phyloP scores from a whole-genome alignment of 1,139 yeast genomes.

The Pneumocystis canis region DNA sequence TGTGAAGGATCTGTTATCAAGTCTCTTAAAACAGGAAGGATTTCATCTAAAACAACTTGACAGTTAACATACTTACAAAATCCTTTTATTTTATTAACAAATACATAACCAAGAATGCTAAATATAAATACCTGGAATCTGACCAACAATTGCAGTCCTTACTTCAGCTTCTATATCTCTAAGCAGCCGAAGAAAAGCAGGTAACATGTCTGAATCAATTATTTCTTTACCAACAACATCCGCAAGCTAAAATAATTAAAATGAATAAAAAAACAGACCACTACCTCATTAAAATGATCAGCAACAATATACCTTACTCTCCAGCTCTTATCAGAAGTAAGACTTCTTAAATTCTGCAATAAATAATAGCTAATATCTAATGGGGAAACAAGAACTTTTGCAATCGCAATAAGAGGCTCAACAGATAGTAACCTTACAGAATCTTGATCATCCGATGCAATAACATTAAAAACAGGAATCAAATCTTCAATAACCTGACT shows the following conservation, averaged over 20 bases:
- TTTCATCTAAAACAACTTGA: conserved; percentile 47
- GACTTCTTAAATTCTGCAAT: conserved; percentile 26
- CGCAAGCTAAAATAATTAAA: conserved; percentile 38
- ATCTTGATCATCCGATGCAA: conserved; percentile 82
- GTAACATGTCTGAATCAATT: conserved; percentile 46
- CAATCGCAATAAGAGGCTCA: conserved; percentile 56
- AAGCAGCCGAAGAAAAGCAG: conserved; percentile 60
- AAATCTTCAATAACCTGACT: conserved; percentile 29
- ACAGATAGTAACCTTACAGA: conserved; percentile 83
- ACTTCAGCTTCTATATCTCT: conserved; percentile 95
- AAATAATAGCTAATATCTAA: conserved; percentile 15
- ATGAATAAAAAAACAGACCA: not conserved
- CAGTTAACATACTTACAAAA: conserved; percentile 27
- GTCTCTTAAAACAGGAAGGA: conserved; percentile 71
- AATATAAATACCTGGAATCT: conserved; percentile 59
- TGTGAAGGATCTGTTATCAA: conserved; percentile 86
- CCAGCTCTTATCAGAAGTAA: conserved; percentile 89
- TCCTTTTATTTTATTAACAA: conserved; percentile 20
- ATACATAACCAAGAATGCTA: conserved; percentile 25
- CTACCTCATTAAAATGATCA: conserved; percentile 45
- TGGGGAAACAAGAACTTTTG: conserved; percentile 23
- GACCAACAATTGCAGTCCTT: conserved; percentile 84
- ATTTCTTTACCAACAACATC: conserved; percentile 25
- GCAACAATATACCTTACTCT: conserved; percentile 97
- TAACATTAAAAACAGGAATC: conserved; percentile 64